phyloP scores from a whole-genome alignment of 805 yeast species.

The Teunomyces kruisii region DNA sequence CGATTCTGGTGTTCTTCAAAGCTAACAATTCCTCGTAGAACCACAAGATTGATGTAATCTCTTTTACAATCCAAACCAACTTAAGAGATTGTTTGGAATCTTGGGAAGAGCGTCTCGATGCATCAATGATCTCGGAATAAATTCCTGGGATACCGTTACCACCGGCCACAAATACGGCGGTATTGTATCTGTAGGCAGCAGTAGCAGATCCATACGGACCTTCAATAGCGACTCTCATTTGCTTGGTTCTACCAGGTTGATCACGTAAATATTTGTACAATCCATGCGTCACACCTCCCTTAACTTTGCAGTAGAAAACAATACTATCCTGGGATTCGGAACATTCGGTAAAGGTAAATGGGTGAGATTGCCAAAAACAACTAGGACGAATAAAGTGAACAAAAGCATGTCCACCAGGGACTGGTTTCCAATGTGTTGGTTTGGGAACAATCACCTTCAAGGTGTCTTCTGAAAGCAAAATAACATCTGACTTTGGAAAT shows the following conservation, averaged over 20 bases:
- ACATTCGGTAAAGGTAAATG: conserved; percentile 52
- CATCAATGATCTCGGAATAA: conserved; percentile 36
- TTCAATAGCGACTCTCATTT: conserved; percentile 48
- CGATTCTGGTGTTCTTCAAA: conserved; percentile 24
- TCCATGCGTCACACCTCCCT: conserved; percentile 52
- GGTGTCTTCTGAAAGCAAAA: conserved; percentile 43
- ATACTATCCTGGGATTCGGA: conserved; percentile 33
- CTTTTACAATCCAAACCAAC: conserved; percentile 63
- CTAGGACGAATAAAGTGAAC: conserved; percentile 46
- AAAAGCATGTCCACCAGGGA: conserved; percentile 65
- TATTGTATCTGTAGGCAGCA: conserved; percentile 48
- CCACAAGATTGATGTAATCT: conserved; percentile 49
- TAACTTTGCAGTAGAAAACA: conserved; percentile 48
- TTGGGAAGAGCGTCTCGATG: conserved; percentile 16
- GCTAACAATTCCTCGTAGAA: conserved; percentile 40
- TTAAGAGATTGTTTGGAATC: conserved; percentile 7
- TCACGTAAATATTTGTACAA: conserved; percentile 19
- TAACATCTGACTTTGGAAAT: conserved; percentile 44
- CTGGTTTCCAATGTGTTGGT: conserved; percentile 53
- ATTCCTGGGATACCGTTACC: conserved; percentile 64
- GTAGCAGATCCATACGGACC: conserved; percentile 57
- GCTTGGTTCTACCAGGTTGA: conserved; percentile 24
- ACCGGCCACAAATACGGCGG: conserved; percentile 54
- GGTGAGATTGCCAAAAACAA: conserved; percentile 66
- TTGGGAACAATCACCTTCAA: conserved; percentile 49